A percentile compares a stretch with the other conserved stretches of the same genome.
phyloP scores from a whole-genome alignment of 2,329 filamentous ascomycete genomes.

The Fusarium albidum region DNA sequence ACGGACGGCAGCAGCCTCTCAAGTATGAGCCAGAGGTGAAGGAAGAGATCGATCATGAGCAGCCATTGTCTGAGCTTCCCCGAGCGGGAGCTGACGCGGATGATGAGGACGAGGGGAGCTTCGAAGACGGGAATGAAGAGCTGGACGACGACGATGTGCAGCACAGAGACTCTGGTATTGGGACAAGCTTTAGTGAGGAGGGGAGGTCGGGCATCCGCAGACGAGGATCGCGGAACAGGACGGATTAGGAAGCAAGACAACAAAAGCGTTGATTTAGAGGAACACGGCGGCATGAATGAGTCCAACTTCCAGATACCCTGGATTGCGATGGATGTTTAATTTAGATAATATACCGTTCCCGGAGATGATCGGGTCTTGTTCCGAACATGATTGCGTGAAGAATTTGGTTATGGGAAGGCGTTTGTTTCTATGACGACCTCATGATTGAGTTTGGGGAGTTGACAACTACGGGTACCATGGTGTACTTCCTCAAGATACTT shows the following conservation, averaged over 20 bases:
- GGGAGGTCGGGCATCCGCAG: slow-evolving; percentile 44
- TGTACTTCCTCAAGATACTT: no score
- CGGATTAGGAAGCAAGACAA: slow-evolving; percentile 13
- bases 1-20: slow-evolving; percentile 50
- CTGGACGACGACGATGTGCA: slow-evolving; percentile 39
- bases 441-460: slow-evolving; percentile 7
- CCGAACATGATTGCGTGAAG: not conserved
- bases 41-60: slow-evolving; percentile 43
- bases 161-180: slow-evolving; percentile 57
- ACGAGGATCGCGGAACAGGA: slow-evolving; percentile 39
- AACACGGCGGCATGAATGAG: slow-evolving; percentile 6
- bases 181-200: slow-evolving; percentile 61
- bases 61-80: slow-evolving; percentile 45
- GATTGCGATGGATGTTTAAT: not conserved
- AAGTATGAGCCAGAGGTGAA: slow-evolving; percentile 52
- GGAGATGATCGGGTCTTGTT: no score
- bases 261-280: slow-evolving; percentile 3
- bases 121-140: slow-evolving; percentile 46
- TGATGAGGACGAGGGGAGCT: slow-evolving; percentile 51
- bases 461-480: no score
- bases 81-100: slow-evolving; percentile 53
- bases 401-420: not conserved
- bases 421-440: slow-evolving; percentile 34
- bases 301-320: slow-evolving; percentile 18
- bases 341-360: no score